Evolutionary conservation across 2,329 filamentous ascomycete genomes (phyloP).

Genomic region (Stachybotrys chlorohalonatus): DNA sequence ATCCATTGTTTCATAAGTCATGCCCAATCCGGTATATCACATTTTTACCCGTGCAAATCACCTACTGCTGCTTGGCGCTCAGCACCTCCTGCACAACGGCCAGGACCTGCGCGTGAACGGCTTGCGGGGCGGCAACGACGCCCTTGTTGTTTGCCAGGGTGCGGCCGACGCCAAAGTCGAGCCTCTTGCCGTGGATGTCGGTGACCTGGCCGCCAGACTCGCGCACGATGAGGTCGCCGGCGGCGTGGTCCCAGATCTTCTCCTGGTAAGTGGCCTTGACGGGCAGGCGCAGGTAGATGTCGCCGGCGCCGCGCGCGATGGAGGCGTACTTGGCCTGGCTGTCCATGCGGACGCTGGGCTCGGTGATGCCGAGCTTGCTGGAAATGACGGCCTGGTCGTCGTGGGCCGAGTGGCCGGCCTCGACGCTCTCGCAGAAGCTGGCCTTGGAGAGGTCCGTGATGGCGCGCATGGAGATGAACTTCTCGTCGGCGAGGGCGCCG

Average conservation of each 20-base stretch:
- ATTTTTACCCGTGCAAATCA: conserved; percentile 1
- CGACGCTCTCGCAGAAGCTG: conserved; percentile 94
- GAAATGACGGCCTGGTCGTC: conserved; percentile 77
- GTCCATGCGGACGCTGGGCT: conserved; percentile 89
- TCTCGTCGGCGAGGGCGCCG: conserved; percentile 39
- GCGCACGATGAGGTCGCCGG: conserved; percentile 85
- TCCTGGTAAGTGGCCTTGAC: conserved; percentile 84
- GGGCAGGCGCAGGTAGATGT: conserved; percentile 87
- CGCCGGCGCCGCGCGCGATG: conserved; percentile 86
- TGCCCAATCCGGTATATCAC: background rate
- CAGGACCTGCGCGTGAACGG: conserved; percentile 68
- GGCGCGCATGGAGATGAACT: conserved; percentile 70
- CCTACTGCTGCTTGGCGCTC: conserved; percentile 19
- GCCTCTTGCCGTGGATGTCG: conserved; percentile 72
- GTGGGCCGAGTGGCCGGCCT: conserved; percentile 86
- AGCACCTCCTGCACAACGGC: conserved; percentile 76
- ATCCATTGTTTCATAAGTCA: background rate
- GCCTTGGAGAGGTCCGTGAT: conserved; percentile 67
- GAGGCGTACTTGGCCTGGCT: conserved; percentile 97
- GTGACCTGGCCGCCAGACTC: conserved; percentile 91
- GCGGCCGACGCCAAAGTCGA: conserved; percentile 81
- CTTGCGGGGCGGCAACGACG: conserved; percentile 76
- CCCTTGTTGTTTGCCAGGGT: conserved; percentile 89
- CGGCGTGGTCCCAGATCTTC: conserved; percentile 99
- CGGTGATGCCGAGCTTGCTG: conserved; percentile 74